Conservation (phyloP, 2,329 filamentous ascomycete species). For the Pezicula rhizophila region DNA sequence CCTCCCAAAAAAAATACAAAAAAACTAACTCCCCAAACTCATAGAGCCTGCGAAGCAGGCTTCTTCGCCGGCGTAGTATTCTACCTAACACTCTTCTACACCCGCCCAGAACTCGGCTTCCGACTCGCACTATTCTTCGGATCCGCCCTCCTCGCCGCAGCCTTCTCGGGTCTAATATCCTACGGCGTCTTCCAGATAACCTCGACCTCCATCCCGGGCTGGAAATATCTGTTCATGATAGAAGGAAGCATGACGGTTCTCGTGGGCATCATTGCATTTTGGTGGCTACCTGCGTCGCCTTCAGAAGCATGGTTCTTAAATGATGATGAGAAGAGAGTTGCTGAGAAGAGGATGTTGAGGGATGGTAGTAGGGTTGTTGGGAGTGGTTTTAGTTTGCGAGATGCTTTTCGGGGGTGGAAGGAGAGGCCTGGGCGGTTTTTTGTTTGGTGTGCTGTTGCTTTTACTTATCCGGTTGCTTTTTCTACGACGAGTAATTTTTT, state of each 20-base stretch:
- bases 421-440: constrained; percentile 31
- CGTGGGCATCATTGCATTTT: constrained; percentile 14
- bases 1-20: background rate
- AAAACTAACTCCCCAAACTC: no score
- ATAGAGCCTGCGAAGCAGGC: constrained; percentile 39
- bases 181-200: constrained; percentile 43
- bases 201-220: constrained; percentile 35
- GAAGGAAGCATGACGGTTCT: constrained; percentile 33
- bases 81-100: constrained; percentile 45
- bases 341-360: constrained; percentile 35
- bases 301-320: constrained; percentile 10
- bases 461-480: constrained; percentile 43
- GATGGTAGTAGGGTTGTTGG: constrained; percentile 37
- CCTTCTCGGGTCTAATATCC: constrained; percentile 33
- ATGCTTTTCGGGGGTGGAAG: constrained; percentile 37
- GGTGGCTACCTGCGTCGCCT: constrained; percentile 5
- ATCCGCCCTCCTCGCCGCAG: constrained; percentile 33
- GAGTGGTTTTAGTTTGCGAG: constrained; percentile 32
- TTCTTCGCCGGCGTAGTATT: constrained; percentile 50
- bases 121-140: constrained; percentile 39
- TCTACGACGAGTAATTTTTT: constrained; percentile 40
- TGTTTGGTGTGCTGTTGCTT: constrained; percentile 38
- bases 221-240: constrained; percentile 39
- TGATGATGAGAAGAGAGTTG: constrained; percentile 27
- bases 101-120: constrained; percentile 34